Evolutionary conservation across 1,284 basidiomycete genomes (phyloP).

Genomic region (Trametes versicolor): DNA sequence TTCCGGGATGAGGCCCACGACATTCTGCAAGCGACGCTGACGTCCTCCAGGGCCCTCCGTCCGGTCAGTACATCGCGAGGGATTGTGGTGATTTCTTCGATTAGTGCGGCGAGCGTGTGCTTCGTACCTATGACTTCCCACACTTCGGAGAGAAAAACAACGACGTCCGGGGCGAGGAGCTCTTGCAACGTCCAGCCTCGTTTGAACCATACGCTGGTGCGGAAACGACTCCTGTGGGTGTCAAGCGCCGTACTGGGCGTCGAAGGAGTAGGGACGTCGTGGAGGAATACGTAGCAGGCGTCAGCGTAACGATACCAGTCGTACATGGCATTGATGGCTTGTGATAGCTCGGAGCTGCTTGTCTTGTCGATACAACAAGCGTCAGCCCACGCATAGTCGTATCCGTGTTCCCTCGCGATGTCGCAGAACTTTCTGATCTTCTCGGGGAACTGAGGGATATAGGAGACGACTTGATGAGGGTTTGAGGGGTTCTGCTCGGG

Average conservation of each 20-base stretch:
- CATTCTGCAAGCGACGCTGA: slow-evolving; percentile 26
- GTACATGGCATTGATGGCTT: slow-evolving; percentile 31
- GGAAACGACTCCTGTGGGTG: not conserved
- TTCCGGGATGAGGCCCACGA: slow-evolving; percentile 22
- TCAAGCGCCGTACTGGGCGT: not conserved
- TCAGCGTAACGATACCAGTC: slow-evolving; percentile 21
- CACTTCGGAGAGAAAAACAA: slow-evolving; percentile 11
- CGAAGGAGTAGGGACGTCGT: slow-evolving; percentile 17
- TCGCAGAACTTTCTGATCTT: slow-evolving; percentile 21
- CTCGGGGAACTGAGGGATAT: slow-evolving; percentile 9
- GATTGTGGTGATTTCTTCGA: slow-evolving; percentile 14
- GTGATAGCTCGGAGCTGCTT: slow-evolving; percentile 28
- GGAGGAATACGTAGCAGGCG: slow-evolving; percentile 25
- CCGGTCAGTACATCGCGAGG: slow-evolving; percentile 6
- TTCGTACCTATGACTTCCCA: slow-evolving; percentile 24
- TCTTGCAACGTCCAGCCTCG: slow-evolving; percentile 26
- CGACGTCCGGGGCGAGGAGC: slow-evolving; percentile 13
- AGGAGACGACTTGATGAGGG: not conserved
- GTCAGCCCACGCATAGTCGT: slow-evolving; percentile 24
- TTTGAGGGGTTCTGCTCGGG: no score
- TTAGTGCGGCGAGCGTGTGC: slow-evolving; percentile 11
- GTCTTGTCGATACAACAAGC: slow-evolving; percentile 26
- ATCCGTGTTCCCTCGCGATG: slow-evolving; percentile 15
- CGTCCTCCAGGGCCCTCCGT: not conserved
- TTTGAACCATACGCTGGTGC: slow-evolving; percentile 17